Evolutionary conservation across 2,329 filamentous ascomycete species (phyloP).

Genomic region (Talaromyces pinophilus): DNA sequence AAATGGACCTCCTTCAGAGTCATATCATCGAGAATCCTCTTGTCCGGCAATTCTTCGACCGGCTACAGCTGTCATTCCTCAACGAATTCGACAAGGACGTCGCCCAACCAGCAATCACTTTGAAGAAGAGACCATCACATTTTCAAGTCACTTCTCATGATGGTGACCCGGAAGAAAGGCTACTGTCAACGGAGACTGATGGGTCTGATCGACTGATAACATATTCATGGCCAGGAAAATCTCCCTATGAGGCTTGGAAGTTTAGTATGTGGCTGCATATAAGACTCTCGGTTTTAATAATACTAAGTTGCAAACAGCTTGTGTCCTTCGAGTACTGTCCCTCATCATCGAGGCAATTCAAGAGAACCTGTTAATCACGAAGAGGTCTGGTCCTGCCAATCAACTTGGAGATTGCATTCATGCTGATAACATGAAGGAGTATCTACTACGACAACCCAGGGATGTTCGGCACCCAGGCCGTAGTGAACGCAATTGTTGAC

Average conservation of each 20-base stretch:
- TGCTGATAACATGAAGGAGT: conserved; percentile 48
- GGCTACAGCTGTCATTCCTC: conserved; percentile 17
- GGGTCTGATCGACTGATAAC: conserved; percentile 28
- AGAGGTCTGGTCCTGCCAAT: conserved; percentile 49
- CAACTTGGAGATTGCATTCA: neutral
- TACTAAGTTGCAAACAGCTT: conserved; percentile 8
- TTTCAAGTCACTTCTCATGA: conserved; percentile 35
- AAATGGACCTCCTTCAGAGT: neutral
- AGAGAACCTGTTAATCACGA: conserved; percentile 54
- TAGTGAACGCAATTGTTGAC: conserved; percentile 62
- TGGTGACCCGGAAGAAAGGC: conserved; percentile 32
- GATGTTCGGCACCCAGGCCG: conserved; percentile 58
- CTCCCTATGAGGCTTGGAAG: conserved; percentile 59
- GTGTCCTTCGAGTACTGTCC: conserved; percentile 54
- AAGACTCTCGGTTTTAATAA: neutral
- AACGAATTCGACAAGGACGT: conserved; percentile 20
- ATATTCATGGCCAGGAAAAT: conserved; percentile 59
- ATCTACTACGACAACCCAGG: conserved; percentile 64
- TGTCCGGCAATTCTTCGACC: conserved; percentile 19
- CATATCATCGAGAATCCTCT: neutral
- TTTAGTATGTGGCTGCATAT: conserved; percentile 33
- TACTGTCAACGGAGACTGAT: conserved; percentile 16
- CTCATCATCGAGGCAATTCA: conserved; percentile 56
- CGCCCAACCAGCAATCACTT: conserved; percentile 30
- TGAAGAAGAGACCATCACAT: conserved; percentile 29